Evolutionary conservation across 257 asterid species (phyloP), one percentile per base, ranked within the genome.

Genomic region (Ophiorrhiza pumila): DNA sequence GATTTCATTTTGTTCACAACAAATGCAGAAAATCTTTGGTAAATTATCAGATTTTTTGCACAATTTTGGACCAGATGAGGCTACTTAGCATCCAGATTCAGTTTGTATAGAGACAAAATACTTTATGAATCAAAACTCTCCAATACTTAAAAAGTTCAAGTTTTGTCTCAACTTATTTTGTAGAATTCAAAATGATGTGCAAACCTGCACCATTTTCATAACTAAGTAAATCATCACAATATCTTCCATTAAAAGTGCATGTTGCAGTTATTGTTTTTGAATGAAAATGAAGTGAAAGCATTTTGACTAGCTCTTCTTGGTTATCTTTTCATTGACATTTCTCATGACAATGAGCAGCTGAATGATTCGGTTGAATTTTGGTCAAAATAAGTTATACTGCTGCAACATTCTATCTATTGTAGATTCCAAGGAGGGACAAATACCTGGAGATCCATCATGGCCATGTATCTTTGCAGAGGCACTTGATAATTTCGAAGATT

Each of bases 381-480:
- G 25, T 18, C 34, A 13, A 41, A 64, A 20, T 39, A 39, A 57
- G 37, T 60, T 57, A 27, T 8, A 23, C 34, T 50, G 20, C 3
- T 52, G 43, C n/a, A n/a, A n/a, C n/a, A 35, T 43, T 35, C 31
- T 22, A 56, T 32, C 29, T 23, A 23, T 31, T 37, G 0, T 53
- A 52, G 18, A 9, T 63, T n/a, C 3, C 8, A 12, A 0, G 41
- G 42, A 46, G 74, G 46, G 32, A 61, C 47, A 75, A 55, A 49
- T 85, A 93, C 98, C 93, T 93, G 97, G 77, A 93, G 98, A 79
- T 91, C 97, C 96, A 91, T 91, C 98, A 93, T 87, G 61, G 97
- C 97, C 89, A 89, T 85, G 79, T 93, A 93, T 82, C 83, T 87
- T 60, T 93, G 96, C 86, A 93, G 58, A 7, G 97, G 98, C 71